Conservation (phyloP, 1,139 yeast genomes). For the Diutina ranongensis region DNA sequence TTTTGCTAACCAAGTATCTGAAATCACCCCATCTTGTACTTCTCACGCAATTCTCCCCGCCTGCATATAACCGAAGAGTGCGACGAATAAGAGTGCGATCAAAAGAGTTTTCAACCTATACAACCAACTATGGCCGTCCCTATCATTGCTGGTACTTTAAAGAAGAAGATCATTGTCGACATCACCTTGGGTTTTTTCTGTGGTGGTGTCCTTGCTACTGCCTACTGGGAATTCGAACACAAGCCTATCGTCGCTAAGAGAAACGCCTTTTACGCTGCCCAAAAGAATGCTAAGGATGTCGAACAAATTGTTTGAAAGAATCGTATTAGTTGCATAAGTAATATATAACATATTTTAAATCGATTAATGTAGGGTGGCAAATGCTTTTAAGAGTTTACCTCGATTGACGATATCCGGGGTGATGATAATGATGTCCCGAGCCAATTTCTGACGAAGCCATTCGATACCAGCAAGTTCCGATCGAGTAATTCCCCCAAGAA, state of each 20-base stretch:
- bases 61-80: background rate
- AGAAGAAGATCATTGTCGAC: conserved; percentile 75
- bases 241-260: conserved; percentile 58
- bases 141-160: conserved; percentile 80
- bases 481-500: background rate
- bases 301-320: conserved; percentile 24
- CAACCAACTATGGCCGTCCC: conserved; percentile 50
- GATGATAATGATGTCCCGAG: background rate
- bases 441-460: background rate
- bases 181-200: conserved; percentile 51
- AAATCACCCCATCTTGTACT: background rate
- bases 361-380: background rate
- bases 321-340: no score
- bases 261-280: conserved; percentile 75
- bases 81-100: background rate
- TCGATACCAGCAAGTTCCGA: background rate
- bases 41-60: background rate
- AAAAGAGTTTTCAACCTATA: background rate
- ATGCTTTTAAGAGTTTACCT: background rate
- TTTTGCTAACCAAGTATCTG: no score
- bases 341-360: background rate
- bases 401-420: background rate
- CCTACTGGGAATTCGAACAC: conserved; percentile 74
- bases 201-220: conserved; percentile 37
- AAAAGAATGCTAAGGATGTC: conserved; percentile 62